A percentile compares a stretch with the other conserved stretches of the same genome.
Conservation (phyloP, 768 basidiomycete species). For the Coprinopsis sp. region DNA sequence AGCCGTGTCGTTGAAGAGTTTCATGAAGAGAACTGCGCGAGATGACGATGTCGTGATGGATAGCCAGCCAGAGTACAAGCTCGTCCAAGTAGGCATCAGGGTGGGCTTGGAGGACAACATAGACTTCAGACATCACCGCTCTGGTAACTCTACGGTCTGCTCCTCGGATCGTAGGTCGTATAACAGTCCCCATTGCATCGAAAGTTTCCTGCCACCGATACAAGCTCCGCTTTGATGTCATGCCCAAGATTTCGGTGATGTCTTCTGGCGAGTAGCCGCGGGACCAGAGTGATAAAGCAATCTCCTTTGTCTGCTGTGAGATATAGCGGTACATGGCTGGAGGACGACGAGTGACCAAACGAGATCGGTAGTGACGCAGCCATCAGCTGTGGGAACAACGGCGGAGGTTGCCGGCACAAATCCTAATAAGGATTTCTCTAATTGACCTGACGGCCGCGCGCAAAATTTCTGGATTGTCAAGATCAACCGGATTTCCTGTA, state of each 20-base stretch:
- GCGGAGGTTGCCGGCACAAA: too few species aligned
- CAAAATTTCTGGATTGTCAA: too few species aligned
- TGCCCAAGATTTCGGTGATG: conserved; percentile 19
- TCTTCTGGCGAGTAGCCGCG: conserved; percentile 17
- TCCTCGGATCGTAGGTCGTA: conserved; percentile 12
- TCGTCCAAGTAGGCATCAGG: conserved; percentile 18
- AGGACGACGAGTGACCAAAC: too few species aligned
- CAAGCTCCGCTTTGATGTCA: conserved; percentile 19
- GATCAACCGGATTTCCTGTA: too few species aligned
- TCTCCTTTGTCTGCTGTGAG: conserved; percentile 24
- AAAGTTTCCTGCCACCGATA: conserved; percentile 22
- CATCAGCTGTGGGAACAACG: too few species aligned
- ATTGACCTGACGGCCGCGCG: too few species aligned
- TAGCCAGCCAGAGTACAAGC: conserved; percentile 17
- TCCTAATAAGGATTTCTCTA: too few species aligned
- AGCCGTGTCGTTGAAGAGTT: conserved; percentile 66
- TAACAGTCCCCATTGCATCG: conserved; percentile 9
- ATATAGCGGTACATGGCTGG: too few species aligned
- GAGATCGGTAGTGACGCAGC: too few species aligned
- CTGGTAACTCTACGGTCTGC: conserved; percentile 13
- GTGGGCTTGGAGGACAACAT: conserved; percentile 13
- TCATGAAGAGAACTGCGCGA: conserved; percentile 33
- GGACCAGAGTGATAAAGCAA: conserved; percentile 18
- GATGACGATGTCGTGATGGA: conserved; percentile 20
- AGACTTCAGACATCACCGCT: conserved; percentile 15